phyloP scores from a whole-genome alignment of 2,329 filamentous ascomycete species.

The Berkeleyomyces basicola region DNA sequence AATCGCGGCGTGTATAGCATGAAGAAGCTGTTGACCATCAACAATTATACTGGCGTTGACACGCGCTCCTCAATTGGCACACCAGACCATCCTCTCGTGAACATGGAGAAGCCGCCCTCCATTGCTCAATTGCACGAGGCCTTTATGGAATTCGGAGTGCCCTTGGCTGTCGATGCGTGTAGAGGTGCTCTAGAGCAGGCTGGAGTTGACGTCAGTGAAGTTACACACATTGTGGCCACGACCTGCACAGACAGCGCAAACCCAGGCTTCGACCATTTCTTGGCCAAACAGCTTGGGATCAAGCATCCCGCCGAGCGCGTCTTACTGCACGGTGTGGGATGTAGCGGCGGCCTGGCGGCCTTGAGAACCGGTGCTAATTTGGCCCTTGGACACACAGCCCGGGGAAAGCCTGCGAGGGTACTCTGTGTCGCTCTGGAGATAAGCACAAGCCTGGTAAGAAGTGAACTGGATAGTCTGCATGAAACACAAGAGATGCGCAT shows the following conservation, averaged over 20 bases:
- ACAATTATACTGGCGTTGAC: constrained; percentile 48
- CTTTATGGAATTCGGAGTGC: constrained; percentile 41
- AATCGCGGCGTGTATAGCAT: constrained; percentile 27
- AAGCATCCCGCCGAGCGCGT: constrained; percentile 44
- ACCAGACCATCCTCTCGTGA: constrained; percentile 44
- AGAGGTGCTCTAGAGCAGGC: constrained; percentile 40
- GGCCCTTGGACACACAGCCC: constrained; percentile 43
- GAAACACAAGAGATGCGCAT: constrained; percentile 44
- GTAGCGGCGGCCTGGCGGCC: constrained; percentile 44
- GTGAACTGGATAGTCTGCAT: constrained; percentile 47
- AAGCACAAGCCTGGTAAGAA: constrained; percentile 42
- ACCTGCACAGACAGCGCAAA: constrained; percentile 56
- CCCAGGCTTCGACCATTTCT: constrained; percentile 50
- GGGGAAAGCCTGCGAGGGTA: constrained; percentile 42
- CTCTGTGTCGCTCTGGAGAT: constrained; percentile 49
- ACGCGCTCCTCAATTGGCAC: constrained; percentile 44
- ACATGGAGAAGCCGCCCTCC: constrained; percentile 32
- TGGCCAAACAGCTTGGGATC: constrained; percentile 41
- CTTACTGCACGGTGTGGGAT: constrained; percentile 49
- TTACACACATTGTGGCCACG: constrained; percentile 51
- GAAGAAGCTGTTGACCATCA: constrained; percentile 46
- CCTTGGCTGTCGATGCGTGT: constrained; percentile 38
- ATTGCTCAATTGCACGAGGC: constrained; percentile 37
- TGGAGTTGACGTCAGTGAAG: constrained; percentile 30
- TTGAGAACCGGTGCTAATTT: constrained; percentile 50